Evolutionary conservation across 805 yeast species (phyloP), one percentile per base, ranked within the genome.

Genomic region (Cephaloascus fragrans): DNA sequence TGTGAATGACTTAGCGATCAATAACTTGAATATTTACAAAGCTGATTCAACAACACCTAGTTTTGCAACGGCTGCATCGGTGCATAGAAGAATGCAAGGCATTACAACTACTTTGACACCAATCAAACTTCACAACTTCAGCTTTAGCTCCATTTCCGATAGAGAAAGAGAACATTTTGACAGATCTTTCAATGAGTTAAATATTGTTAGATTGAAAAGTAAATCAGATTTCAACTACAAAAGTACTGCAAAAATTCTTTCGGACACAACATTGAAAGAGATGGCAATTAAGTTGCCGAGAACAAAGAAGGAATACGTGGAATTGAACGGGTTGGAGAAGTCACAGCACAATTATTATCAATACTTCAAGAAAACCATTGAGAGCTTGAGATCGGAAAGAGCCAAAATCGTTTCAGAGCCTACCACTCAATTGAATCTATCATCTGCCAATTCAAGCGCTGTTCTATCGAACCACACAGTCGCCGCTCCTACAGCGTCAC

Each of bases 211-310:
- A 37, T 57, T 61, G 26, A 57, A 62, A 26, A 53, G 64, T n/a
- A 65, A 71, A 57, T 61, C 62, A 1, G 63, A 61, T 28, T 43
- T 69, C 29, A 63, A 62, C 16, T 62, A 60, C 26, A 46, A 53
- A 35, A 36, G 41, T 51, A 4, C 36, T 39, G 16, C 52, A 48
- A 28, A 45, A 54, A 26, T 41, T 53, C 37, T 62, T 3, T 42
- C 51, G 19, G 67, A 63, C 33, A 46, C 39, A 2, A 46, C 76
- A 0, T 51, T 80, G 41, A 65, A 67, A 42, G 78, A 75, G 34
- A 70, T 80, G 77, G 76, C 84, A 0, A 45, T 53, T 16, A 62
- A 57, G 37, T 59, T 80, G 26, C 87, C 88, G 1, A 62, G 65
- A 2, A 69, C 66, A 14, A 67, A 67, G 35, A 52, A 49, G 15